These are phyloP conservation scores for Prunus fruticosa DNA, from an alignment of 306 rosid genomes.

Conservation along the genomic window DNA sequence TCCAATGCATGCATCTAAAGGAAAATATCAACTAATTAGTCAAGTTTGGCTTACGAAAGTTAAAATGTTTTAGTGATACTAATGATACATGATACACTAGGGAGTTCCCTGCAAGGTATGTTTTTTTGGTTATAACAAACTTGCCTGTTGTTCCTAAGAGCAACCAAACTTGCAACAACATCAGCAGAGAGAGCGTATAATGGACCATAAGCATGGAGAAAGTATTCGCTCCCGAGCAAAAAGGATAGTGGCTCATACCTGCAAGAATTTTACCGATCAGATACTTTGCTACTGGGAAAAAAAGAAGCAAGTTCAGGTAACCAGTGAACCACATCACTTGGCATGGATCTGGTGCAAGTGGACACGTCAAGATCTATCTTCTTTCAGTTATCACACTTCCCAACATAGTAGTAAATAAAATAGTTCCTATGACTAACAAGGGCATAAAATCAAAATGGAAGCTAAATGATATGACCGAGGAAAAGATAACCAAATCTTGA, in stretches of 20 bases:
- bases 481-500: constrained; percentile 14
- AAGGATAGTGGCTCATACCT: constrained; percentile 80
- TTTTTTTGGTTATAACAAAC: constrained; percentile 6
- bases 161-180: constrained; percentile 92
- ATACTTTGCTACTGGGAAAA: background rate
- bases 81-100: constrained; percentile 8
- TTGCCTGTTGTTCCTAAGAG: constrained; percentile 79
- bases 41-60: constrained; percentile 10
- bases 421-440: background rate
- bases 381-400: background rate
- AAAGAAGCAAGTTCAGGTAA: background rate
- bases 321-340: background rate
- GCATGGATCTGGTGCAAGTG: background rate
- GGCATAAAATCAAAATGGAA: background rate
- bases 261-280: constrained; percentile 23
- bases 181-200: constrained; percentile 90
- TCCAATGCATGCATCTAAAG: background rate
- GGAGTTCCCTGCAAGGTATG: background rate
- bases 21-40: constrained; percentile 12
- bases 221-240: constrained; percentile 95
- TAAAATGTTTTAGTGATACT: background rate
- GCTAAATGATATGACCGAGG: background rate
- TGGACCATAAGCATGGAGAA: constrained; percentile 98
- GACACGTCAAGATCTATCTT: background rate
- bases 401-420: background rate